Conservation (phyloP, 129 eudicot genomes). For the Oenanthe sinensis region DNA sequence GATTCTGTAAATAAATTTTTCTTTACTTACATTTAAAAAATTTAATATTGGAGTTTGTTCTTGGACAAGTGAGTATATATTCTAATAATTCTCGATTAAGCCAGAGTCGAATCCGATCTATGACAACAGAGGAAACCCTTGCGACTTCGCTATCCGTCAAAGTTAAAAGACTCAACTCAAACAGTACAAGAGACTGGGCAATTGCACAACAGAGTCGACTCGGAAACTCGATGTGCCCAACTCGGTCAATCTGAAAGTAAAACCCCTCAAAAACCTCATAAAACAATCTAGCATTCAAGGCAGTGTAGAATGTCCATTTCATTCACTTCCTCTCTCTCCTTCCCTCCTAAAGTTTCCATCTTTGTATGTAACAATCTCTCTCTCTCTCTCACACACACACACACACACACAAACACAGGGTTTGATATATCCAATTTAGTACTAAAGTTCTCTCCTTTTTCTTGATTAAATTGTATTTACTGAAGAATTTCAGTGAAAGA, state of each 20-base stretch:
- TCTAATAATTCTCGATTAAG: no score
- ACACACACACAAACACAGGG: no score
- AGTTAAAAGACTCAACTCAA: no score
- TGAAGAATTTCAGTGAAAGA: conserved; percentile 24
- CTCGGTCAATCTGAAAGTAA: conserved; percentile 8
- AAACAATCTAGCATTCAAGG: neutral
- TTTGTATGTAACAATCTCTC: conserved; percentile 27
- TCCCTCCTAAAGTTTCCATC: conserved; percentile 18
- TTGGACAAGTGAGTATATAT: no score
- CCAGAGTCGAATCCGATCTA: no score
- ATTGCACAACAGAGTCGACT: neutral
- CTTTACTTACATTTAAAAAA: no score
- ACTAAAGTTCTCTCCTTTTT: neutral
- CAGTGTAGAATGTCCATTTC: conserved; percentile 27
- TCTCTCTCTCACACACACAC: neutral
- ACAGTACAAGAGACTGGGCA: neutral
- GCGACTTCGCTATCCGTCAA: no score
- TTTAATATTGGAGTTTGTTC: no score
- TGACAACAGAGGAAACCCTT: no score
- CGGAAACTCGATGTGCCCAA: neutral
- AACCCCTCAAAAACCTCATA: conserved; percentile 23
- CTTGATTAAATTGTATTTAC: neutral
- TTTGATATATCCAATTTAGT: neutral
- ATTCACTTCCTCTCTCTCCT: conserved; percentile 22
- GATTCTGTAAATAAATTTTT: no score